Evolutionary conservation across 1,139 yeast species (phyloP), one percentile per base, ranked within the genome.

Genomic region (Candida pseudoviswanathii): DNA sequence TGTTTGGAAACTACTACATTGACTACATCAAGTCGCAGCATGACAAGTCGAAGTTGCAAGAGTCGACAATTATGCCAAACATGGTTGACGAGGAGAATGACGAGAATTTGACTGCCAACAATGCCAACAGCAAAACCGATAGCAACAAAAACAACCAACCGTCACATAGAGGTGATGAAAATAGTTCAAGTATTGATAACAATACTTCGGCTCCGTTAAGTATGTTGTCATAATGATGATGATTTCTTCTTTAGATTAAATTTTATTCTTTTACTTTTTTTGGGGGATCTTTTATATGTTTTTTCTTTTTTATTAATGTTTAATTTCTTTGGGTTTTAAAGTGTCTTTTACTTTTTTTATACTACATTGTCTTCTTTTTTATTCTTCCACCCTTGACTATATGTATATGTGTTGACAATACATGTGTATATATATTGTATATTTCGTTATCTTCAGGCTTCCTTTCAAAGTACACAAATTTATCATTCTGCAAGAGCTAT

Each of bases 1-100:
- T 86, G n/a, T 85, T 85, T 66, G 86, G 85, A 25, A 73, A 68
- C 37, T 77, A 79, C 63, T 82, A 82, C 54, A 59, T 50, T 47
- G 59, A 57, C 37, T 52, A 51, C 39, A 53, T 56, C 8, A 51
- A 55, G 42, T 51, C 47, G 30, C 57, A 54, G 42, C 51, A 46
- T 43, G 43, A 48, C 8, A 55, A 54, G 37, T 47, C 51, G 36
- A 50, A 48, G 33, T 45, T 46, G 44, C 47, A 50, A 46, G 41
- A 45, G 32, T 43, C 50, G 5, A 42, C 45, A n/a, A 47, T 43
- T 41, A 42, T 47, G 7, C 43, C 38, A 31, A 30, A 22, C 25
- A 38, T 45, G 48, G 44, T 33, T 39, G 49, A 43, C 6, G 45
- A 45, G 9, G 45, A 43, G 16, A 38, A 40, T 37, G 44, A 45